Base-by-base conservation (phyloP, 345 rosid species). In the Chamaenerion angustifolium region DNA sequence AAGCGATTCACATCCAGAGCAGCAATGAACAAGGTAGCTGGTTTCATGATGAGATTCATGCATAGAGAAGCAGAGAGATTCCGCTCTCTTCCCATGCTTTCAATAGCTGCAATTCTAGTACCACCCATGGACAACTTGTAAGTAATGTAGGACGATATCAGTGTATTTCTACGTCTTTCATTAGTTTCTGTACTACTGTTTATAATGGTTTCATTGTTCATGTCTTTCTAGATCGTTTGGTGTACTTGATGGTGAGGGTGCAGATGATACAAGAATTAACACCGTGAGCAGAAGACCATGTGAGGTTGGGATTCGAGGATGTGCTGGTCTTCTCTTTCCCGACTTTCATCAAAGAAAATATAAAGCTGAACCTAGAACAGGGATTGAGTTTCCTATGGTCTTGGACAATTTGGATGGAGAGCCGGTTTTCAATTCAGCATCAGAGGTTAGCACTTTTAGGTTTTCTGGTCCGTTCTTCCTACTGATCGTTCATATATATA, bases 331-430 rank as follows among this genome's bases (percentile, higher is more conserved):
- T 41, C 66, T 71, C 54, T 76, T 77, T 70, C 74, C 77, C 0
- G 72, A 80, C 54, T 66, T 79, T 61, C 72, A 71, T 47, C 49
- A 69, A 77, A 67, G 51, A 66, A 70, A 68, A 54, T 69, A 65
- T 59, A 70, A 80, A 1, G 69, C 79, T 31, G 97, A 89, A 70
- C 83, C 93, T 40, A 70, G 65, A 53, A 89, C 95, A 3, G 90
- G 97, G 49, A 82, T 88, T 3, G 89, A 88, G 69, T 85, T 89
- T 64, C 97, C 97, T 10, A 14, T 66, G 43, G 46, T 65, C 40
- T 59, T 89, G 73, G 73, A 82, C 49, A 64, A 68, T 58, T 55
- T 49, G 27, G 58, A 62, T 42, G 64, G 56, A 56, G 64, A 61
- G 54, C 62, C 64, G 48, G 61, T 71, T 52, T 63, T 73, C 15